These are phyloP conservation scores for Phylloporus sp. DNA, from an alignment of 1,284 basidiomycete genomes.

Conservation along the genomic window DNA sequence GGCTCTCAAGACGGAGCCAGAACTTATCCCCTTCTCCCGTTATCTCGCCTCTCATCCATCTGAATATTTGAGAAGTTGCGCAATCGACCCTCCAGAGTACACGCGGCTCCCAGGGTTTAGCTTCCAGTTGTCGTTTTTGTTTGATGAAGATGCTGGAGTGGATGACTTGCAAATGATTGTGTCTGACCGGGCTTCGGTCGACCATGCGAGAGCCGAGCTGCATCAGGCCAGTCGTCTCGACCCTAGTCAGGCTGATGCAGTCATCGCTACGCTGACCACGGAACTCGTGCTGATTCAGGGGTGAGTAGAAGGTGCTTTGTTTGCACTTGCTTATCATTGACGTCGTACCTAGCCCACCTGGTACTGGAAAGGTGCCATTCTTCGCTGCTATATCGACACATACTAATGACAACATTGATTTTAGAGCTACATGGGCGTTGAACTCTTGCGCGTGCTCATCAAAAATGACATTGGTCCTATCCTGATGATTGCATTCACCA, in stretches of 20 bases:
- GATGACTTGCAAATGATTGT: slow-evolving; percentile 25
- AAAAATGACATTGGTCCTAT: slow-evolving; percentile 56
- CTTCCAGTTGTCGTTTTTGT: slow-evolving; percentile 51
- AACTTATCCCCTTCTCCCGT: slow-evolving; percentile 53
- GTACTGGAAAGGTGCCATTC: slow-evolving; percentile 67
- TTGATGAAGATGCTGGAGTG: slow-evolving; percentile 28
- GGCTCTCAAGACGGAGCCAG: slow-evolving; percentile 53
- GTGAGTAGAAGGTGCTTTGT: slow-evolving; percentile 41
- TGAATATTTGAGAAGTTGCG: slow-evolving; percentile 35
- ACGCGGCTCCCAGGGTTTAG: slow-evolving; percentile 50
- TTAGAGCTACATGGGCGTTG: too few species aligned
- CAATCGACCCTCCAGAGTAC: slow-evolving; percentile 54
- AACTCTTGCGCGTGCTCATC: slow-evolving; percentile 66
- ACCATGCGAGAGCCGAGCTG: slow-evolving; percentile 46
- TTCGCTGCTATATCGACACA: neutral
- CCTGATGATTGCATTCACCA: slow-evolving; percentile 74
- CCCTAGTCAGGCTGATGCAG: slow-evolving; percentile 67
- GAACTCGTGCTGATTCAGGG: slow-evolving; percentile 74
- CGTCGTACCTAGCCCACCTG: slow-evolving; percentile 57
- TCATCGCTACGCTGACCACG: slow-evolving; percentile 60
- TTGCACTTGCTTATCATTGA: slow-evolving; percentile 1
- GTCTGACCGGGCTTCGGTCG: slow-evolving; percentile 28
- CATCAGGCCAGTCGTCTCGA: slow-evolving; percentile 56
- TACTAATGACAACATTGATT: slow-evolving; percentile 4
- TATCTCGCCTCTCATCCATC: slow-evolving; percentile 51